Base-by-base conservation (phyloP, 495 filamentous ascomycete genomes). In the Aspergillus saccharolyticus region DNA sequence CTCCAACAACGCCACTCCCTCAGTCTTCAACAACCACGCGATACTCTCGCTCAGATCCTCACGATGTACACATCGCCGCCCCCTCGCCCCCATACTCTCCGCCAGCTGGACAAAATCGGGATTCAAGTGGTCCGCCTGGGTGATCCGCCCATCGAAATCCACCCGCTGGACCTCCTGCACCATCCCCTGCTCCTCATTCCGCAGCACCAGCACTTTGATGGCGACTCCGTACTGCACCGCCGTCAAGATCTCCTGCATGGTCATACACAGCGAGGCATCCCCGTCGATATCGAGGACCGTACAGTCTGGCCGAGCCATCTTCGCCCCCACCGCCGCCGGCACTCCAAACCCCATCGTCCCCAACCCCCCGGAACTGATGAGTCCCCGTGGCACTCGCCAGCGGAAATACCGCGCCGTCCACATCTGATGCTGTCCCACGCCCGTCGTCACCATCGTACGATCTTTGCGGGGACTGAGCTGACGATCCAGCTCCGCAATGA, bases 401-500 rank as follows among this genome's bases (percentile, higher is more conserved):
- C 91, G 86, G 80, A 88, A 97, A 73, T 96, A 89, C 73, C 96
- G 91, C 15, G 91, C 93, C 20, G 88, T 77, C 93, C 93, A 96
- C 94, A 97, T 96, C 75, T 97, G 93, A 73, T 97, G 93, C 70
- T 97, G 93, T 43, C 93, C 92, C 42, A 96, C 93, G 65, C 92
- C 93, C 3, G 93, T 97, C 12, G 91, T 74, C 68, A 97, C 94
- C 69, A 95, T 84, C 17, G 89, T 95, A 58, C 83, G 75, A 3
- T 92, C 76, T 70, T 96, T 95, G 53, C 83, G 83, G 62, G 83
- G 57, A 1, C 82, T 85, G 1, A 88, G 91, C 42, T 94, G 75
- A 17, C 87, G 81, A 67, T 84, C 89, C 30, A 97, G 82, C 66
- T 88, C 89, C 70, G 92, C 84, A 54, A 97, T 91, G 52, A 97